Conservation (phyloP, 2,329 filamentous ascomycete species). For the Colletotrichum destructivum region DNA sequence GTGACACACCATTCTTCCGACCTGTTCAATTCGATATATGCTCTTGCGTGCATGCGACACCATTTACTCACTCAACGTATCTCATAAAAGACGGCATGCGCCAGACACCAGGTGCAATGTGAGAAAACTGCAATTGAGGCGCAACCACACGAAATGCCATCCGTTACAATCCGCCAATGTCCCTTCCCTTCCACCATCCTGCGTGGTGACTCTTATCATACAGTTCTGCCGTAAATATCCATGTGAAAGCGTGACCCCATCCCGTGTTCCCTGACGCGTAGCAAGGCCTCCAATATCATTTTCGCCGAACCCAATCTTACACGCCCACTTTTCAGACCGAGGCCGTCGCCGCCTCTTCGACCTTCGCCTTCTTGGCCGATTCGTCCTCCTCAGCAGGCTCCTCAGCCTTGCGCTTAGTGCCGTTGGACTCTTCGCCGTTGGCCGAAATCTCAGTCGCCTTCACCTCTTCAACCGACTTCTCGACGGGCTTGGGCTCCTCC, state of each 20-base stretch:
- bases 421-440: constrained; percentile 52
- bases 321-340: constrained; percentile 39
- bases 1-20: neutral
- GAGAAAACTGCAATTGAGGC: constrained; percentile 21
- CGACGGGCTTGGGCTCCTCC: constrained; percentile 48
- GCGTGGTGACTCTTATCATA: constrained; percentile 26
- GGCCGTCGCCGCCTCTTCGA: constrained; percentile 47
- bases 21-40: neutral
- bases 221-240: constrained; percentile 32
- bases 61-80: neutral
- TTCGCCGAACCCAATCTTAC: constrained; percentile 20
- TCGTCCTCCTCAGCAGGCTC: constrained; percentile 54
- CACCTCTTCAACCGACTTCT: constrained; percentile 44
- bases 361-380: constrained; percentile 53
- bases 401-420: constrained; percentile 71
- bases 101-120: neutral
- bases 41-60: constrained; percentile 15
- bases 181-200: constrained; percentile 11
- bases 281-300: constrained; percentile 10
- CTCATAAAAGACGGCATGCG: neutral
- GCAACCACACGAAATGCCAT: constrained; percentile 8
- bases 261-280: constrained; percentile 10
- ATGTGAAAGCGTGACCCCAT: constrained; percentile 19
- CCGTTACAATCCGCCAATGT: constrained; percentile 14
- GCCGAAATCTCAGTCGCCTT: constrained; percentile 47